phyloP scores from a whole-genome alignment of 345 rosid genomes.

The Citropsis articulata region DNA sequence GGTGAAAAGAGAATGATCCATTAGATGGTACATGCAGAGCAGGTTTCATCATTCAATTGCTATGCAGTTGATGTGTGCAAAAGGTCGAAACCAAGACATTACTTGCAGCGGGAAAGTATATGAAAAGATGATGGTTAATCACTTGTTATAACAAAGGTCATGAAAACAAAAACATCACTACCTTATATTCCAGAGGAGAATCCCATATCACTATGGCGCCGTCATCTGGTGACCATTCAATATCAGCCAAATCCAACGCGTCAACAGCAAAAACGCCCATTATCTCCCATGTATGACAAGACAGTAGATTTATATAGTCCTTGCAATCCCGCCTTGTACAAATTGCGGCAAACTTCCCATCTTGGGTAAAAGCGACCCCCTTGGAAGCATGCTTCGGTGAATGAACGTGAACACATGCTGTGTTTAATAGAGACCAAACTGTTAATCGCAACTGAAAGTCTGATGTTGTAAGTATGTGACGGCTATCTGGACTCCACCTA shows the following conservation, averaged over 20 bases:
- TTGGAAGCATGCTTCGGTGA: constrained; percentile 95
- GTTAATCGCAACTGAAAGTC: constrained; percentile 89
- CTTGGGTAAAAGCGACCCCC: constrained; percentile 76
- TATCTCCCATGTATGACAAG: constrained; percentile 91
- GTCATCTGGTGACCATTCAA: constrained; percentile 96
- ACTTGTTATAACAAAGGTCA: neutral
- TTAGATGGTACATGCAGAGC: neutral
- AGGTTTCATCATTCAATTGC: neutral
- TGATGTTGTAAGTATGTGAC: constrained; percentile 88
- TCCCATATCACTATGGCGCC: constrained; percentile 84
- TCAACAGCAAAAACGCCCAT: constrained; percentile 93
- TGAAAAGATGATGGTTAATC: neutral
- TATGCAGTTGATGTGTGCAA: neutral
- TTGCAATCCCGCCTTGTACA: constrained; percentile 95
- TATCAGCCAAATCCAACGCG: constrained; percentile 86
- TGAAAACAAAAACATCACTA: constrained; percentile 13
- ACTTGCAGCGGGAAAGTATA: neutral
- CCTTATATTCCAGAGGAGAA: constrained; percentile 90
- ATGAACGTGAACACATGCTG: constrained; percentile 94
- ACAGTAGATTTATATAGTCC: constrained; percentile 80
- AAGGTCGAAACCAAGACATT: neutral
- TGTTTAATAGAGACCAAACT: constrained; percentile 89
- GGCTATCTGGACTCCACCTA: constrained; percentile 98
- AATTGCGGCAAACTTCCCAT: constrained; percentile 85
- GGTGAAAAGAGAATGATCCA: neutral